Evolutionary conservation across 2,329 filamentous ascomycete genomes (phyloP).

Genomic region (Dothistroma pini): DNA sequence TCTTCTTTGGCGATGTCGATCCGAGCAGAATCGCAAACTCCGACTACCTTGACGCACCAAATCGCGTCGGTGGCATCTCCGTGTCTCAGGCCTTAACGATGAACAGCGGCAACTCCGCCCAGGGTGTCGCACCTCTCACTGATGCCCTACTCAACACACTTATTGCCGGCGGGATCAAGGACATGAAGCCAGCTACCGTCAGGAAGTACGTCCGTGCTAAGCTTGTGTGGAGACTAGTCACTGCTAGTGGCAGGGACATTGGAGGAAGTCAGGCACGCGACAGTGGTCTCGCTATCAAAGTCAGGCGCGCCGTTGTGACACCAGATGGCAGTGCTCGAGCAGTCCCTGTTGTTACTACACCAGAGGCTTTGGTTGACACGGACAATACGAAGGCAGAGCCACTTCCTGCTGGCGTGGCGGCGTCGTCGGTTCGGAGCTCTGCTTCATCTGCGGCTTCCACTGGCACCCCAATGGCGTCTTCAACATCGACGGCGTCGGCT

Average conservation of each 20-base stretch:
- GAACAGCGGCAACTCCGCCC: not conserved
- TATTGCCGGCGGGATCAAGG: conserved; percentile 9
- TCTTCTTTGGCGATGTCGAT: conserved; percentile 12
- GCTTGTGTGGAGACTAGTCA: conserved; percentile 13
- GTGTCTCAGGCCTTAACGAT: conserved; percentile 7
- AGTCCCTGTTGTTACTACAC: conserved; percentile 7
- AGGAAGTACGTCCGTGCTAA: conserved; percentile 7
- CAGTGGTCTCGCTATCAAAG: conserved; percentile 5
- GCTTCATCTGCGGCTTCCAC: not conserved
- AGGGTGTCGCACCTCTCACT: conserved; percentile 8
- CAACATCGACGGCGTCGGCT: not conserved
- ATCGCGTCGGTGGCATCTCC: conserved; percentile 13
- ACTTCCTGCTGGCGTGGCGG: conserved; percentile 4
- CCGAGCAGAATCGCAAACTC: conserved; percentile 6
- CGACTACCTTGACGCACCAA: conserved; percentile 12
- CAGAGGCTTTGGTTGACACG: not conserved
- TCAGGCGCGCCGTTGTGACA: conserved; percentile 4
- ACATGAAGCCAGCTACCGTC: conserved; percentile 8
- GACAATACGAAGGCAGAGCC: conserved; percentile 1
- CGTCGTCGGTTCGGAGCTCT: not conserved
- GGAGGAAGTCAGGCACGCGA: conserved; percentile 5
- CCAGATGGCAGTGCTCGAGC: conserved; percentile 4
- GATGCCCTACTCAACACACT: conserved; percentile 14
- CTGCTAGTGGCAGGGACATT: conserved; percentile 7
- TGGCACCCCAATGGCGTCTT: not conserved